phyloP scores from a whole-genome alignment of 495 filamentous ascomycete species.

The Echria macrotheca region DNA sequence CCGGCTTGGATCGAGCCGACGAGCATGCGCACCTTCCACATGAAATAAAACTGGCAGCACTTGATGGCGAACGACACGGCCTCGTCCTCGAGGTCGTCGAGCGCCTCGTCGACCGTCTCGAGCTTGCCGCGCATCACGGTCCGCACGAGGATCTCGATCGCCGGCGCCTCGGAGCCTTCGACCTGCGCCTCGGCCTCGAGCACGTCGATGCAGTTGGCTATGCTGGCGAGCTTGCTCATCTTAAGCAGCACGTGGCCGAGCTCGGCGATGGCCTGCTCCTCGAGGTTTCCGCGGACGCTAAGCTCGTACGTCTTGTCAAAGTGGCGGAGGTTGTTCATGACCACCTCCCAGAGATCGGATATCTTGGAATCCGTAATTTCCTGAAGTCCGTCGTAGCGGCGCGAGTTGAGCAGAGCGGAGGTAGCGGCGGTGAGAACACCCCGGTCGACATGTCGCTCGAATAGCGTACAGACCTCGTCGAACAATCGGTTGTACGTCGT shows the following conservation, averaged over 20 bases:
- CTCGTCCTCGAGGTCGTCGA: conserved; percentile 67
- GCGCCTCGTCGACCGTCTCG: conserved; percentile 55
- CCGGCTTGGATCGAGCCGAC: conserved; percentile 33
- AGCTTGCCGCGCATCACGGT: conserved; percentile 61
- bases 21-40: conserved; percentile 75
- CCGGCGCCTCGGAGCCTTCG: conserved; percentile 36
- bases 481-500: conserved; percentile 74
- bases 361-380: conserved; percentile 78
- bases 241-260: conserved; percentile 77
- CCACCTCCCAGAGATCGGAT: conserved; percentile 77
- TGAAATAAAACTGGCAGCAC: conserved; percentile 78
- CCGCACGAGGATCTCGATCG: conserved; percentile 64
- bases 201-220: conserved; percentile 67
- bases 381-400: conserved; percentile 76
- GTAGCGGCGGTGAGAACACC: conserved; percentile 81
- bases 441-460: conserved; percentile 81
- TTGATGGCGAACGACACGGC: conserved; percentile 67
- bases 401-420: conserved; percentile 75
- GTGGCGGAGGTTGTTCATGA: conserved; percentile 60
- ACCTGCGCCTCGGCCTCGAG: conserved; percentile 60
- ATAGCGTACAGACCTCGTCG: conserved; percentile 91
- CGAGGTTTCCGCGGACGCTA: conserved; percentile 54
- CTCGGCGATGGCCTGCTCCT: conserved; percentile 55
- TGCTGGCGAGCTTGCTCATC: conserved; percentile 74
- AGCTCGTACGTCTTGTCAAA: conserved; percentile 65